Percentiles rank a stretch among this genome's conserved stretches.
phyloP scores from a whole-genome alignment of 345 rosid genomes.

The Pistacia vera region DNA sequence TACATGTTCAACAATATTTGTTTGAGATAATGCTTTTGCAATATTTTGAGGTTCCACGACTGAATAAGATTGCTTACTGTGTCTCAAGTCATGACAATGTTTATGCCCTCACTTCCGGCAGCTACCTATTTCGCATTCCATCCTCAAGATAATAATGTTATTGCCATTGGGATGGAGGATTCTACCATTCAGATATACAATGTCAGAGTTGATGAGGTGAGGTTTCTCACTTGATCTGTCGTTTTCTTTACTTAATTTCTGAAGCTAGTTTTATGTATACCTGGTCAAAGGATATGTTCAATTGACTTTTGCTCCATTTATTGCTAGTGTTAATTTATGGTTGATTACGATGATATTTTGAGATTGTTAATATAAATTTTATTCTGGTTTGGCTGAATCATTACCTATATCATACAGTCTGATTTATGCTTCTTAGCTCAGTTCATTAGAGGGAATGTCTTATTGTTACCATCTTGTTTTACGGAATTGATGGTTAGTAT shows the following conservation, averaged over 20 bases:
- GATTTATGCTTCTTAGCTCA: neutral
- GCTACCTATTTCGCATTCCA: constrained; percentile 49
- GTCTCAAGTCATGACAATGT: too few species aligned
- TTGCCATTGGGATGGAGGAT: constrained; percentile 92
- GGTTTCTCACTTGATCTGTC: neutral
- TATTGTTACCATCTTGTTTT: neutral
- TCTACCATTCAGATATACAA: constrained; percentile 82
- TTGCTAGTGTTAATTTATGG: neutral
- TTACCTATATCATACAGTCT: too few species aligned
- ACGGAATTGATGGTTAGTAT: neutral
- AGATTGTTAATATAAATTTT: too few species aligned
- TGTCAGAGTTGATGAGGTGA: constrained; percentile 85
- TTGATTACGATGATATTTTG: neutral
- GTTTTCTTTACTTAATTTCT: neutral
- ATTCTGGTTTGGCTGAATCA: neutral
- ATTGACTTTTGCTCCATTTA: neutral
- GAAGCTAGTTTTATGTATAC: neutral
- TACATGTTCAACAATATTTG: too few species aligned
- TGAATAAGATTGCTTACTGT: too few species aligned
- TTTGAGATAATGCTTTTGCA: too few species aligned
- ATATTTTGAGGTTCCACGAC: too few species aligned
- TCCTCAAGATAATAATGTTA: constrained; percentile 84
- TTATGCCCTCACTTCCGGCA: too few species aligned
- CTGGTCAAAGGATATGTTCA: neutral
- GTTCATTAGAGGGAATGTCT: neutral